phyloP scores from a whole-genome alignment of 2,329 filamentous ascomycete genomes.

The Graphilbum ipis-grandicollis region DNA sequence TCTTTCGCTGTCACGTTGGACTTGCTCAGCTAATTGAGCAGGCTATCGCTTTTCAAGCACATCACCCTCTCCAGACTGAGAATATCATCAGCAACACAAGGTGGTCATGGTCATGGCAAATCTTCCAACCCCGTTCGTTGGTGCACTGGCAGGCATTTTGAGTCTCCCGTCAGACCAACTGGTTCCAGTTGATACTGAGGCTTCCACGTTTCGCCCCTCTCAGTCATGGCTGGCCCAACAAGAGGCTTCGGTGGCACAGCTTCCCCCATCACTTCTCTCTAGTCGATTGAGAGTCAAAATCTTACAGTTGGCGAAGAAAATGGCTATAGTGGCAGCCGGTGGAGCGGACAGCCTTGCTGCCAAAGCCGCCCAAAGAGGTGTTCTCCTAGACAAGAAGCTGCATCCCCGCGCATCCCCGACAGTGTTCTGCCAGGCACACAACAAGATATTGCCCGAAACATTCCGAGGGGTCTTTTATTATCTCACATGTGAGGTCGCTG shows the following conservation, averaged over 20 bases:
- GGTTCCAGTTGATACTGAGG: not conserved
- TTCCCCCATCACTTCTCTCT: constrained; percentile 3
- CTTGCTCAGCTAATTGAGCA: too few relatives aligned
- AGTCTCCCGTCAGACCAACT: constrained; percentile 2
- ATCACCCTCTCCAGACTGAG: too few relatives aligned
- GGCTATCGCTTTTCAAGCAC: too few relatives aligned
- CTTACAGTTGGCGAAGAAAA: constrained; percentile 10
- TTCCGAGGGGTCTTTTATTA: constrained; percentile 9
- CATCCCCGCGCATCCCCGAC: constrained; percentile 4
- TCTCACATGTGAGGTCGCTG: constrained; percentile 17
- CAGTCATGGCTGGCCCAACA: constrained; percentile 6
- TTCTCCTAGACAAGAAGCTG: constrained; percentile 1
- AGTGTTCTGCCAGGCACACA: constrained; percentile 9
- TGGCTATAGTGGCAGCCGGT: constrained; percentile 3
- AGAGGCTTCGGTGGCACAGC: constrained; percentile 1
- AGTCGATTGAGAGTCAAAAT: constrained; percentile 17
- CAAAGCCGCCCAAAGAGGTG: constrained; percentile 4
- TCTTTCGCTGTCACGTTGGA: too few relatives aligned
- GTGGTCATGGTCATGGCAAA: not conserved
- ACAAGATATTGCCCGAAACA: constrained; percentile 9
- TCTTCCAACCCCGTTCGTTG: not conserved
- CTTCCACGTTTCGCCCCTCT: not conserved
- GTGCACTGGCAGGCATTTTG: constrained; percentile 4
- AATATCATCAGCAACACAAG: too few relatives aligned
- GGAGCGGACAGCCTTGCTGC: constrained; percentile 3